phyloP scores from a whole-genome alignment of 352 stramenopile species.

The Phytophthora meadii region DNA sequence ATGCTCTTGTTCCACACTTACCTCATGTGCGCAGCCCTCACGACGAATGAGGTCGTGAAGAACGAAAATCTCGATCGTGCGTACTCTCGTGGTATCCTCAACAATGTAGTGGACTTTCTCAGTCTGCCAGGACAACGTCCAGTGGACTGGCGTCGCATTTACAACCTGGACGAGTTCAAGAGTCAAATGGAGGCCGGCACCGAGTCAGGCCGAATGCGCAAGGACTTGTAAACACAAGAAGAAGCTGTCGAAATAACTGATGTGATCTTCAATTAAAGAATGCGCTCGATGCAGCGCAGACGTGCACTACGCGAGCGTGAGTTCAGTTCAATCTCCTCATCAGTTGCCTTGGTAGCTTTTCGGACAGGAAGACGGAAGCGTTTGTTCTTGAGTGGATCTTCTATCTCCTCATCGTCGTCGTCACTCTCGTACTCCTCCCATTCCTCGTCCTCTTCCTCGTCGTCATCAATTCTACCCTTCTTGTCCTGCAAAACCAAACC shows the following conservation, averaged over 20 bases:
- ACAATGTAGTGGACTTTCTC: conserved; percentile 74
- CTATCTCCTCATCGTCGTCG: conserved; percentile 33
- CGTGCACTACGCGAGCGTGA: conserved; percentile 73
- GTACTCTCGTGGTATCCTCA: conserved; percentile 65
- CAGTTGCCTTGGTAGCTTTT: conserved; percentile 73
- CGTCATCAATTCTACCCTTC: conserved; percentile 34
- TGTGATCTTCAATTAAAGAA: conserved; percentile 31
- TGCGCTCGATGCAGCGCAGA: conserved; percentile 75
- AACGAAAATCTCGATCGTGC: conserved; percentile 55
- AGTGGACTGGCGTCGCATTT: conserved; percentile 69
- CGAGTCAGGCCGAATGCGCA: conserved; percentile 22
- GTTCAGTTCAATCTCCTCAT: conserved; percentile 71
- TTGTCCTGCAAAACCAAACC: conserved; percentile 38
- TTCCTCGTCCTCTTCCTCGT: conserved; percentile 36
- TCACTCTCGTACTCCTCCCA: conserved; percentile 29
- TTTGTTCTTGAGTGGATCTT: conserved; percentile 42
- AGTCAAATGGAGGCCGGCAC: conserved; percentile 20
- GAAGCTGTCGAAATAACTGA: no score
- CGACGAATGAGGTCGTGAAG: conserved; percentile 86
- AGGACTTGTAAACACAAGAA: conserved; percentile 26
- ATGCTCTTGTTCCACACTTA: conserved; percentile 75
- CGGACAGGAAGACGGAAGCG: conserved; percentile 67
- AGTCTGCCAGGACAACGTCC: conserved; percentile 34
- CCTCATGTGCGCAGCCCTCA: conserved; percentile 63
- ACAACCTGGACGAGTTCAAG: conserved; percentile 62